Evolutionary conservation across 352 stramenopile genomes (phyloP), one percentile per base, ranked within the genome.

Genomic region (Phytopythium ostracodes): DNA sequence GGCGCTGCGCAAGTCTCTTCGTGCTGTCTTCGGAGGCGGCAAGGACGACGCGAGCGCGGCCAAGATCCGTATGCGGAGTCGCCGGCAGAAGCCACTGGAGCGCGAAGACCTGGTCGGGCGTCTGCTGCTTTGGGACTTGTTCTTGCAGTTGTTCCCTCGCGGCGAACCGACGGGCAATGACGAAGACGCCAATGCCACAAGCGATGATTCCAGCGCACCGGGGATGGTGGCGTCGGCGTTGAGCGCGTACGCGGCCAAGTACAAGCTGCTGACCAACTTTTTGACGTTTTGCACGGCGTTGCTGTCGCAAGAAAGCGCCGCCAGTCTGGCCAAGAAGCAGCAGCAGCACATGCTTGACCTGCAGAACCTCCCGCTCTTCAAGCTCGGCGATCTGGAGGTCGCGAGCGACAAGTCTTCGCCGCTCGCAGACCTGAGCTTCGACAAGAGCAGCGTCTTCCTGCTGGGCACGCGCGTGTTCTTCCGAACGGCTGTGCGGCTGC

Each of bases 101-200:
- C 71, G 72, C 0, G 76, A 90, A 35, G 78, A 87, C 42, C 68
- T 89, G 9, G 68, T 82, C 25, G 73, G 65, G 0, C 77, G 77
- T 18, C 38, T 96, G 47, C 60, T 96, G 29, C 71, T 91, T 7
- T 96, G 87, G 84, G 87, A 96, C 66, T 22, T 94, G 22, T 96
- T 92, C 58, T 58, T 94, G 6, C 87, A 92, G 63, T 67, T 94
- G 5, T 94, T 96, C 63, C 84, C 87, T 25, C 65, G 63, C 11
- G 68, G 68, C 40, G 71, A 58, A 57, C 59, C 43, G 18, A 43
- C 51, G 9, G 53, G 61, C 2, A 70, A 25, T 29, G 27, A 55
- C 9, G 40, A 53, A 22, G 61, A 50, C 56, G 65, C 25, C 20
- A 4, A 20, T 15, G 20, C 1, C 20, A 20, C 14, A n/a, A 44